Evolutionary conservation across 208 protist genomes (phyloP), one percentile per base, ranked within the genome.

Genomic region (Crithidia expoeki): DNA sequence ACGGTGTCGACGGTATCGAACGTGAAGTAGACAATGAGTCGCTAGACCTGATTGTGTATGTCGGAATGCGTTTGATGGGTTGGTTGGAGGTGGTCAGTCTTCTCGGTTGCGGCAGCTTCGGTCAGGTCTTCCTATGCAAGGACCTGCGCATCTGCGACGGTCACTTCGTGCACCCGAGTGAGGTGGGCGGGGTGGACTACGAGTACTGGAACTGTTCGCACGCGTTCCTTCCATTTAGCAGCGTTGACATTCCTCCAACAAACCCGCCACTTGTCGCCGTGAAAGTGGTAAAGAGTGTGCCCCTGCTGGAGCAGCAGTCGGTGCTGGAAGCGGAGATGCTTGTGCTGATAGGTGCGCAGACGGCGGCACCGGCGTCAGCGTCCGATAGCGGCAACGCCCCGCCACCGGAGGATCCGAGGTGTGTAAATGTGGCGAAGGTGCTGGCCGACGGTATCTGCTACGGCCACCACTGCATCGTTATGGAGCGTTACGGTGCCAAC

Each of bases 401-500:
- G 14, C 88, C 88, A 1, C 66, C 65, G n/a, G 63, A 76, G 28
- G 89, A 94, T 63, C 80, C 83, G 55, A 84, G 86, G 49, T 90
- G 82, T 40, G 51, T 64, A 42, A 79, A 79, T 58, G 76, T 94
- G 28, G 82, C 78, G 2, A 89, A 92, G 63, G 79, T 92, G 55
- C 78, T 90, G 59, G 89, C 85, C 3, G 83, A 94, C 53, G 89
- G 89, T 32, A 65, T 84, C 40, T 93, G 83, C 73, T 90, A 88
- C 67, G 90, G 90, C 51, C 90, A 95, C 68, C 87, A 93, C 68
- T 97, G 93, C 76, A 95, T 97, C 68, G 83, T 94, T 17, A 95
- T 97, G 83, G 89, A 97, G 74, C 83, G 91, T 33, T 95, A 95
- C 78, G 92, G 88, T n/a, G 85, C 85, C 7, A 97, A 97, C 77